phyloP scores from a whole-genome alignment of 1,284 basidiomycete species.

The Rhodotorula sp. region DNA sequence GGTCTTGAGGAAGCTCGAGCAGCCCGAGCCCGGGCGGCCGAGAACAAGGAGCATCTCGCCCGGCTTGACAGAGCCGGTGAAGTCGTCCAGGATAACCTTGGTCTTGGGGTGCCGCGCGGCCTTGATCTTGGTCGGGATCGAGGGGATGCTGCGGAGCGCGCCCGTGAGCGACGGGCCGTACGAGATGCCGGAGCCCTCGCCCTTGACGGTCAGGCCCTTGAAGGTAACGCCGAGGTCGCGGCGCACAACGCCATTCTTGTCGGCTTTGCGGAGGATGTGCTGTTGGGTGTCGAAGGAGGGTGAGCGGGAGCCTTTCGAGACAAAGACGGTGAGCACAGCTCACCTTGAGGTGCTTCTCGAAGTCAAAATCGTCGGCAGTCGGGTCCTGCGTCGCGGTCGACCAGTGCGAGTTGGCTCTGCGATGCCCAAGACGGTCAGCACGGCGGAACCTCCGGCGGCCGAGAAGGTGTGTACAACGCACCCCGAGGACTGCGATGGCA shows the following conservation, averaged over 20 bases:
- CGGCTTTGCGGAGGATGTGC: conserved; percentile 15
- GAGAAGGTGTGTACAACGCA: not conserved
- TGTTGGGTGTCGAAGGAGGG: not conserved
- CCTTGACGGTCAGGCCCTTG: conserved; percentile 42
- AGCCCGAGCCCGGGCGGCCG: conserved; percentile 60
- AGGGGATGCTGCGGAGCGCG: conserved; percentile 17
- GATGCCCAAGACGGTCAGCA: not conserved
- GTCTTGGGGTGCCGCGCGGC: conserved; percentile 28
- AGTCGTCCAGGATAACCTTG: conserved; percentile 55
- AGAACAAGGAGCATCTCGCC: conserved; percentile 63
- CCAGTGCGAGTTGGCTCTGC: not conserved
- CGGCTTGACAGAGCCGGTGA: conserved; percentile 57
- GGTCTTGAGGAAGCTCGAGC: conserved; percentile 60
- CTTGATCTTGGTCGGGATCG: conserved; percentile 27
- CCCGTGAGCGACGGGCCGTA: conserved; percentile 37
- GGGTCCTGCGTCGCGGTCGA: conserved; percentile 39
- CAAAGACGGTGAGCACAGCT: not conserved
- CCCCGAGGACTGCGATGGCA: not conserved
- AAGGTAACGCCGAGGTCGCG: conserved; percentile 43
- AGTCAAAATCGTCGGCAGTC: conserved; percentile 48
- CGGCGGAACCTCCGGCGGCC: not conserved
- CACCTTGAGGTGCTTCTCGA: conserved; percentile 48
- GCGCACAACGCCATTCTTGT: conserved; percentile 44
- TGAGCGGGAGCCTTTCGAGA: not conserved
- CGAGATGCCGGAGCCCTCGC: conserved; percentile 38